A percentile compares a stretch with the other conserved stretches of the same genome.
Evolutionary conservation across 805 yeast genomes (phyloP).

Genomic region (Ogataea pini): DNA sequence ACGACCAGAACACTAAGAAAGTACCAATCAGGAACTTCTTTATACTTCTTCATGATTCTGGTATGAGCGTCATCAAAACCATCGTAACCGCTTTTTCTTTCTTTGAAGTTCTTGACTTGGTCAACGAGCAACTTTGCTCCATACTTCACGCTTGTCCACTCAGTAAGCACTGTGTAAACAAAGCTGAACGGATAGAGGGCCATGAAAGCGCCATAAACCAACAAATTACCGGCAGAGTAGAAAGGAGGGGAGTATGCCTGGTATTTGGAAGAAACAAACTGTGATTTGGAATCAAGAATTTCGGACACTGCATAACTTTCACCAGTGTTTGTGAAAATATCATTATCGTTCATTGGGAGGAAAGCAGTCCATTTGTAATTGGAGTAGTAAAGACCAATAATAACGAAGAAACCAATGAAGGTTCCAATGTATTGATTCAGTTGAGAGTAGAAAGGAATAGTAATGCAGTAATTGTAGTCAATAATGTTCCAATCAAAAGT

Average conservation of each 20-base stretch:
- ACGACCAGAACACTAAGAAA: slow-evolving; percentile 46
- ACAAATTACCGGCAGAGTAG: slow-evolving; percentile 55
- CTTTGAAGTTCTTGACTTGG: slow-evolving; percentile 37
- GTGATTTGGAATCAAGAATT: slow-evolving; percentile 43
- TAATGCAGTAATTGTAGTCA: slow-evolving; percentile 58
- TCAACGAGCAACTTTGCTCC: slow-evolving; percentile 25
- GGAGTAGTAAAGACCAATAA: slow-evolving; percentile 54
- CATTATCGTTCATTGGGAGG: slow-evolving; percentile 56
- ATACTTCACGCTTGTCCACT: slow-evolving; percentile 10
- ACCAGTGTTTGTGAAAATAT: slow-evolving; percentile 53
- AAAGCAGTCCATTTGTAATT: slow-evolving; percentile 53
- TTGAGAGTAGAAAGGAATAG: slow-evolving; percentile 56
- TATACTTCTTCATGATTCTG: slow-evolving; percentile 57
- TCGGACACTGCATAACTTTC: slow-evolving; percentile 48
- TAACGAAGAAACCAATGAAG: slow-evolving; percentile 52
- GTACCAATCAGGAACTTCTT: slow-evolving; percentile 80
- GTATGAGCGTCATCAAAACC: slow-evolving; percentile 20
- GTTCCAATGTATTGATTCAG: slow-evolving; percentile 49
- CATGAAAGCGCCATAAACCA: slow-evolving; percentile 62
- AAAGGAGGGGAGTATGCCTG: slow-evolving; percentile 63
- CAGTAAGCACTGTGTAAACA: slow-evolving; percentile 41
- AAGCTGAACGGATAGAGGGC: slow-evolving; percentile 66
- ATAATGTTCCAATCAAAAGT: slow-evolving; percentile 74
- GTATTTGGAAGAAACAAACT: slow-evolving; percentile 51
- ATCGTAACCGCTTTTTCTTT: slow-evolving; percentile 36